A percentile compares a stretch with the other conserved stretches of the same genome.
phyloP scores from a whole-genome alignment of 2,329 filamentous ascomycete species.

The Sphaceloma murrayae region DNA sequence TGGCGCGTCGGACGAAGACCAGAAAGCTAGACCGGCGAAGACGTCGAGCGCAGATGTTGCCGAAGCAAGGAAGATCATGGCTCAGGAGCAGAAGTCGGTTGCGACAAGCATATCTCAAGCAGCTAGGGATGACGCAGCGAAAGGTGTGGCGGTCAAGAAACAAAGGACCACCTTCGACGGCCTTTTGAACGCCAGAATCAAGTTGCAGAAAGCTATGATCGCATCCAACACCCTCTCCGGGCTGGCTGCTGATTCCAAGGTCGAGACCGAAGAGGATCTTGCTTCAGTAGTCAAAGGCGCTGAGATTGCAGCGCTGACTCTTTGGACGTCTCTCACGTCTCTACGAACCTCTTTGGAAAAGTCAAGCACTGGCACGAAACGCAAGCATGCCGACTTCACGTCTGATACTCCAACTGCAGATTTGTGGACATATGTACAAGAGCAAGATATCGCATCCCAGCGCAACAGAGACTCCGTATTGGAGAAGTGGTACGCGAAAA shows the following conservation, averaged over 20 bases:
- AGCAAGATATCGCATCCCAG: constrained; percentile 51
- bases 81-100: constrained; percentile 56
- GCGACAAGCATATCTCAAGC: constrained; percentile 56
- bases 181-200: constrained; percentile 80
- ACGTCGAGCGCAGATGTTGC: constrained; percentile 34
- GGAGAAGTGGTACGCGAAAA: constrained; percentile 84
- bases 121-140: constrained; percentile 67
- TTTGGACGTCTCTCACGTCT: constrained; percentile 71
- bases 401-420: constrained; percentile 50
- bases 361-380: constrained; percentile 47
- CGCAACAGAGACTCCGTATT: constrained; percentile 61
- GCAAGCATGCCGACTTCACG: constrained; percentile 43
- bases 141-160: constrained; percentile 75
- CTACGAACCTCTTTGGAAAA: constrained; percentile 54
- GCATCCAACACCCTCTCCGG: constrained; percentile 63
- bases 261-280: constrained; percentile 33
- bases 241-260: constrained; percentile 29
- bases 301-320: constrained; percentile 72
- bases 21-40: constrained; percentile 21
- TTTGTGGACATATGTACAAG: constrained; percentile 64
- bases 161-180: constrained; percentile 82
- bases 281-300: constrained; percentile 57
- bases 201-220: constrained; percentile 81
- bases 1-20: background rate
- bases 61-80: constrained; percentile 57